Percentiles rank a stretch among this genome's conserved stretches.
Evolutionary conservation across 805 yeast genomes (phyloP).

Genomic region (Millerozyma acaciae): DNA sequence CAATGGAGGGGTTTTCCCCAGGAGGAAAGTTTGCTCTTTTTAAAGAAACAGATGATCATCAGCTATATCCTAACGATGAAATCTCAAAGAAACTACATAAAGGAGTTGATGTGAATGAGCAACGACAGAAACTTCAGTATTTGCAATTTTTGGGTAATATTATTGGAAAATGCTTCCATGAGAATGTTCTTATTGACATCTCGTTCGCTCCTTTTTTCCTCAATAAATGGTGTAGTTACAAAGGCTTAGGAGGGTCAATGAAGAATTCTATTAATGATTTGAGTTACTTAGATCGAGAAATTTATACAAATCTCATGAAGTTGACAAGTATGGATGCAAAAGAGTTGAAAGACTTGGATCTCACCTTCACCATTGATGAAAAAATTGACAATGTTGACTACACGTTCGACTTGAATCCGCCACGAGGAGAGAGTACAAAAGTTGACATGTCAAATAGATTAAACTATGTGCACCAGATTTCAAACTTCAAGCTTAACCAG

Average conservation of each 20-base stretch:
- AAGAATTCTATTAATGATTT: conserved; percentile 77
- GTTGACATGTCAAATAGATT: conserved; percentile 62
- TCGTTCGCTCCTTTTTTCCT: conserved; percentile 85
- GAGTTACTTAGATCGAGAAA: conserved; percentile 60
- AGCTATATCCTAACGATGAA: conserved; percentile 71
- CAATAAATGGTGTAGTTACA: conserved; percentile 54
- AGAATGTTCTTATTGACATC: conserved; percentile 73
- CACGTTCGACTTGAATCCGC: conserved; percentile 52
- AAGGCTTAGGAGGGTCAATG: conserved; percentile 18
- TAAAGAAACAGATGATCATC: conserved; percentile 46
- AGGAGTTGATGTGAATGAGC: conserved; percentile 26
- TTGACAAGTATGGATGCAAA: conserved; percentile 51
- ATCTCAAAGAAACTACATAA: conserved; percentile 33
- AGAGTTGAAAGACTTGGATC: conserved; percentile 55
- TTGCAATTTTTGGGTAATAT: conserved; percentile 72
- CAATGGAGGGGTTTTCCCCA: conserved; percentile 60
- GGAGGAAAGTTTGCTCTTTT: conserved; percentile 26
- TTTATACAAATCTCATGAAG: conserved; percentile 63
- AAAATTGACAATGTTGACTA: conserved; percentile 33
- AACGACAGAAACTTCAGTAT: conserved; percentile 24
- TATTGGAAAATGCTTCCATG: conserved; percentile 86
- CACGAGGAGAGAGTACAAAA: conserved; percentile 51
- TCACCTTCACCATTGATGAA: conserved; percentile 65
- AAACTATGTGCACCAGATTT: conserved; percentile 70
- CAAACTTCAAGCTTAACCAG: conserved; percentile 74